phyloP scores from a whole-genome alignment of 2,329 filamentous ascomycete genomes.

The Aspergillus eucalypticola region DNA sequence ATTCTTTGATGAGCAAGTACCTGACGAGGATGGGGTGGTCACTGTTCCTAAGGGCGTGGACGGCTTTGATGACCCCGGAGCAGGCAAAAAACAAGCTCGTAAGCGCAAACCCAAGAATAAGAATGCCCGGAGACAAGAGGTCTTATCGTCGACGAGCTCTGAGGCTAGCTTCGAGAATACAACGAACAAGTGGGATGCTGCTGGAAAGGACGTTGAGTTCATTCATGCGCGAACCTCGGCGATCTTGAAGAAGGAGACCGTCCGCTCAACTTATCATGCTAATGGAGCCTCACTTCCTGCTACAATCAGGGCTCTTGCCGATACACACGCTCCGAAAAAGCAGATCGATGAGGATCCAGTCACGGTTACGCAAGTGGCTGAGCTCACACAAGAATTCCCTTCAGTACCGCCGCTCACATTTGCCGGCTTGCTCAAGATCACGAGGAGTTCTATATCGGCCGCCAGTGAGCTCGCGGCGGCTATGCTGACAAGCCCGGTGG shows the following conservation, averaged over 20 bases:
- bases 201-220: slow-evolving; percentile 61
- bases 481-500: slow-evolving; percentile 45
- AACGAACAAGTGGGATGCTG: slow-evolving; percentile 60
- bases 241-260: slow-evolving; percentile 47
- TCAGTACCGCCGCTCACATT: slow-evolving; percentile 51
- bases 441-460: slow-evolving; percentile 57
- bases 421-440: slow-evolving; percentile 57
- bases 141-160: slow-evolving; percentile 17
- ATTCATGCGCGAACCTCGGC: slow-evolving; percentile 55
- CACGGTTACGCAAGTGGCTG: slow-evolving; percentile 52
- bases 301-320: slow-evolving; percentile 58
- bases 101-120: slow-evolving; percentile 46
- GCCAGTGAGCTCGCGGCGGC: slow-evolving; percentile 62
- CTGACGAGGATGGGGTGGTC: slow-evolving; percentile 49
- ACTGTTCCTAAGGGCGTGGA: slow-evolving; percentile 72
- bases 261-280: slow-evolving; percentile 61
- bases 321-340: slow-evolving; percentile 46
- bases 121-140: slow-evolving; percentile 30
- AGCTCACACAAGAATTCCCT: slow-evolving; percentile 58
- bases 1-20: slow-evolving; percentile 69
- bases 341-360: slow-evolving; percentile 43
- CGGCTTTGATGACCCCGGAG: slow-evolving; percentile 65
- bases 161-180: slow-evolving; percentile 15
- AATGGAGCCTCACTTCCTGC: slow-evolving; percentile 57
- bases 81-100: slow-evolving; percentile 42